phyloP scores from a whole-genome alignment of 75 land plant genomes.

The Cunninghamia lanceolata region DNA sequence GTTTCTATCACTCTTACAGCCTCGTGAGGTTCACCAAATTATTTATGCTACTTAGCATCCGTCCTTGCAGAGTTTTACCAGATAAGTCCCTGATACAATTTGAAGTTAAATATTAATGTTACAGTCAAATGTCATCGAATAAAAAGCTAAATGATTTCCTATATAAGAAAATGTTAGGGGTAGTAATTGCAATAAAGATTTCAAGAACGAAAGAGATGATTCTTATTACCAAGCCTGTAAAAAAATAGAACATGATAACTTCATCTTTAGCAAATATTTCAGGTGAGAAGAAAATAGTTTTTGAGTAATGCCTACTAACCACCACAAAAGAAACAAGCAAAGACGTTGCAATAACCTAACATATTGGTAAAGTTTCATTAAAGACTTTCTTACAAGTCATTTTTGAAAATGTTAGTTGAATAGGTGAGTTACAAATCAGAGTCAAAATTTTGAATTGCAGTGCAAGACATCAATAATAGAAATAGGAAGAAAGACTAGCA shows the following conservation, averaged over 20 bases:
- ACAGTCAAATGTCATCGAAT: not conserved
- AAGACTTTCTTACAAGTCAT: not conserved
- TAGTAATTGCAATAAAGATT: not conserved
- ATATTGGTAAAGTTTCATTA: not conserved
- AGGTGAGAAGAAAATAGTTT: not conserved
- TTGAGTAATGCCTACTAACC: not conserved
- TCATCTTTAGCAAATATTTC: not conserved
- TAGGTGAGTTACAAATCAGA: not conserved
- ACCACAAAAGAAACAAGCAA: not conserved
- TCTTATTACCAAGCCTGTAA: not conserved
- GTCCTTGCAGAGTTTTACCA: not conserved
- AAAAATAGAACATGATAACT: not conserved
- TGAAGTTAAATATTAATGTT: not conserved
- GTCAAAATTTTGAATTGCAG: not conserved
- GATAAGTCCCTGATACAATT: constrained; percentile 3
- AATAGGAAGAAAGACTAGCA: not conserved
- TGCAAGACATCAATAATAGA: not conserved
- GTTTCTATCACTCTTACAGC: not conserved
- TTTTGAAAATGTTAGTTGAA: not conserved
- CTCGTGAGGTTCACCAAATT: constrained; percentile 1
- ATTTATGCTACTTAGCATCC: not conserved
- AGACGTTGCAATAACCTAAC: not conserved
- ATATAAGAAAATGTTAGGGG: not conserved
- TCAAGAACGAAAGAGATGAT: not conserved
- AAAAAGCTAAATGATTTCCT: not conserved